Base-by-base conservation (phyloP, 768 basidiomycete genomes). In the Suillus bovinus region DNA sequence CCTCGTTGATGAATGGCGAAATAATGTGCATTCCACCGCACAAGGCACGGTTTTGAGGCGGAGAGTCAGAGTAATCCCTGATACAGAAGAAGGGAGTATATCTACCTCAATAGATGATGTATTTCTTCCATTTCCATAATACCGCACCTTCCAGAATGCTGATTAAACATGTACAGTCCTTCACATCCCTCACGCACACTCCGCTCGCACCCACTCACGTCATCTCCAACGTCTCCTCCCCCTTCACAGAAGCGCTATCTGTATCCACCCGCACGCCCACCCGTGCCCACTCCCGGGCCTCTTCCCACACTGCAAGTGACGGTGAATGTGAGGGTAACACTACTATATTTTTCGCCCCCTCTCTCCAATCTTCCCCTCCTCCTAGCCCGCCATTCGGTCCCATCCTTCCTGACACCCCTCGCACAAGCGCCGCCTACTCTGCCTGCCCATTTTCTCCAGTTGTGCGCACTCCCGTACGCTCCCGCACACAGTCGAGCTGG, bases 131-230 rank as follows among this genome's bases (percentile, higher is more conserved):
- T 17, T 63, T 64, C 3, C 59, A n/a, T 33, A 1, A 1, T 29
- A 50, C 17, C 27, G 16, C 27, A 50, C 31, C 31, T 31, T 63
- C 14, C 8, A 9, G 14, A 27, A 9, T 52, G 3, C 9, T 56
- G 1, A 22, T 31, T 20, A 2, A 49, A 47, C 8, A 17, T 39
- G 34, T 20, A 6, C 66, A 86, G 85, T 80, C 82, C 4, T 81
- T 81, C 59, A 67, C 77, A 2, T 68, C 73, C 27, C 77, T 84
- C 49, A 77, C 83, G 5, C 82, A 80, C 67, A 71, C 77, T 39
- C 78, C 83, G 4, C 75, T 84, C 58, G 75, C 78, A 10, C 84
- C 84, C 7, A 83, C 81, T 4, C 82, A 82, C 60, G 77, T 82
- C 17, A 67, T 84, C 5, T 76, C 77, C n/a, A 80, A 83, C 66